Evolutionary conservation across 176 grass and related monocot species (phyloP), one percentile per base, ranked within the genome.

Genomic region (Ensete glaucum): DNA sequence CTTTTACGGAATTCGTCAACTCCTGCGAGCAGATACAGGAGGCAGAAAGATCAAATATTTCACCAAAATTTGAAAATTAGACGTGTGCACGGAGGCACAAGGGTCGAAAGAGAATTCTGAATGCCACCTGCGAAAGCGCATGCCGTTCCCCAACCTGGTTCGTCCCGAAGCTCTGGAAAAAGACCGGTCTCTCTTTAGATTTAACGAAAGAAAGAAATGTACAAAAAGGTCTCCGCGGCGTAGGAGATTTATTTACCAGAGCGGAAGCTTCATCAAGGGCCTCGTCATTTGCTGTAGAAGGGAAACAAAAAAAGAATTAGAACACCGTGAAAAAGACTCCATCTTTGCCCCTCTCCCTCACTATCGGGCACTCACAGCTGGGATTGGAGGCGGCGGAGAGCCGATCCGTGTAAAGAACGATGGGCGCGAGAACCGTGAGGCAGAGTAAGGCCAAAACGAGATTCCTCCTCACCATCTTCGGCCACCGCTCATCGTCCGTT

Each of bases 381-480:
- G 76, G 74, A 83, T 54, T 77, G 64, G 75, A 74, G 72, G 71
- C 71, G 2, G 54, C 50, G 52, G 85, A 80, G 77, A 83, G 85
- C 34, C 85, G 85, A 87, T 87, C 85, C 16, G 85, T 83, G 56
- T 83, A 87, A 50, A 87, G 65, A 71, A 87, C 71, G 43, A 87
- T 77, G 19, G 85, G 85, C 53, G 85, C 77, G 71, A 87, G 71
- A 13, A 87, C 81, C 12, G 85, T 79, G 76, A 64, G 50, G 54
- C 85, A 87, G 23, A 87, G 71, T 77, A 87, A 76, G 25, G 73
- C 62, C 10, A 87, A 2, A 49, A 87, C 81, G 16, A 53, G 16
- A 76, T 87, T 87, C 69, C 85, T 80, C 56, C 64, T 74, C 73
- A 79, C 54, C 85, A 83, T 80, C 43, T 24, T 78, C 23, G 24